Evolutionary conservation across 1,284 basidiomycete genomes (phyloP), one percentile per base, ranked within the genome.

Genomic region (Anthracocystis setariae): DNA sequence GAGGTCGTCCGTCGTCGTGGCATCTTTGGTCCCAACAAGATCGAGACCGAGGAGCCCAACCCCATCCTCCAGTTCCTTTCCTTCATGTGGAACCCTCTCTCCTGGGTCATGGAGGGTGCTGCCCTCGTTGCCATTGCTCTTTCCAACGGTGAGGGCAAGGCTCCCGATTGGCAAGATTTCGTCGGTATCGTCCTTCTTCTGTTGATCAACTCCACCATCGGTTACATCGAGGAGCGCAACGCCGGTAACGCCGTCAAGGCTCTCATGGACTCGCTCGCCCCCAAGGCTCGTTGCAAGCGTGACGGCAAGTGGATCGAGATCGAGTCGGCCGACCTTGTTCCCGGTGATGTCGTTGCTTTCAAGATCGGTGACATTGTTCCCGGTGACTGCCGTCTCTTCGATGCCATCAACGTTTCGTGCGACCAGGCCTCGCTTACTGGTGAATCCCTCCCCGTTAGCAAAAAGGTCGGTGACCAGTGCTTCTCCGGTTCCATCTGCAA

Each of bases 361-460:
- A 88, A 98, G 73, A 95, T 95, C 3, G 92, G 93, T 18, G 96
- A 99, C 83, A 88, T 95, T 67, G 88, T 97, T 72, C 87, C 70
- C 97, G 23, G 88, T 98, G 33, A 92, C 91, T 13, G 95, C 95
- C 13, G 96, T 58, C 70, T 73, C 40, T 73, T 73, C 23, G 70
- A 98, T 81, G 93, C 93, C 1, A 95, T 98, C 72, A 91, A 97
- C 53, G 70, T 73, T 53, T 66, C 67, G 43, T 66, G 64, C 55
- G 98, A 98, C 83, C 95, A 98, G 85, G 95, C 93, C 67, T 97
- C 98, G 95, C 88, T 98, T 25, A 97, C 94, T 0, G 94, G 94
- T 20, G 94, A 97, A 84, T 94, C 92, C 73, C 91, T 97, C 0
- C 94, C 94, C 1, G 92, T 97, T 54, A 91, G 90, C 80, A 97